These are phyloP conservation scores for Syzygium syzygioides DNA, from an alignment of 441 rosid species.

Conservation along the genomic window DNA sequence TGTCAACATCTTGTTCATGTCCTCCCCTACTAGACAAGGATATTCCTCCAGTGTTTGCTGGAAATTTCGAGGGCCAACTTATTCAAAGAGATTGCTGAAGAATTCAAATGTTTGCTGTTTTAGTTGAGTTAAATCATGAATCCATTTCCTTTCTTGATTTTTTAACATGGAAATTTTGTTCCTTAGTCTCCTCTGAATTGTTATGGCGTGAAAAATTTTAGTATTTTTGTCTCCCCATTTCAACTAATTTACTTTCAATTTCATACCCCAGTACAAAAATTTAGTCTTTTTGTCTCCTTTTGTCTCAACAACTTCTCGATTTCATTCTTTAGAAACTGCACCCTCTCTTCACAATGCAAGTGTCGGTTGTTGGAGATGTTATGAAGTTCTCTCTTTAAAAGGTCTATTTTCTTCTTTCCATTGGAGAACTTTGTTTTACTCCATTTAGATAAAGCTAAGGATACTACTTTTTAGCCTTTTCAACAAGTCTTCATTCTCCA, in stretches of 20 bases:
- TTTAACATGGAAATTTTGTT: neutral
- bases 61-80: neutral
- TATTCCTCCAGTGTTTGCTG: neutral
- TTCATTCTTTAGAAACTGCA: neutral
- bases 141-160: neutral
- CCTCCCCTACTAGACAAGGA: neutral
- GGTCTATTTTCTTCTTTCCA: neutral
- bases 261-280: neutral
- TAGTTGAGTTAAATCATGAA: neutral
- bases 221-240: neutral
- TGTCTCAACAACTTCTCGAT: neutral
- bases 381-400: neutral
- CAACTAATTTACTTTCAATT: fast-evolving
- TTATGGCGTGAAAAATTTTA: neutral
- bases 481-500: neutral
- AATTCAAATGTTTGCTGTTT: neutral
- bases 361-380: neutral
- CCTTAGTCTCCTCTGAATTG: neutral
- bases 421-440: neutral
- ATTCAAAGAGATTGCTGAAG: neutral
- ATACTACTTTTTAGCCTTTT: neutral
- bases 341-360: neutral
- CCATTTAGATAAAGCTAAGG: neutral
- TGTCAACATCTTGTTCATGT: neutral
- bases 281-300: neutral